Evolutionary conservation across 176 grass and related monocot genomes (phyloP).

Genomic region (Zea luxurians): DNA sequence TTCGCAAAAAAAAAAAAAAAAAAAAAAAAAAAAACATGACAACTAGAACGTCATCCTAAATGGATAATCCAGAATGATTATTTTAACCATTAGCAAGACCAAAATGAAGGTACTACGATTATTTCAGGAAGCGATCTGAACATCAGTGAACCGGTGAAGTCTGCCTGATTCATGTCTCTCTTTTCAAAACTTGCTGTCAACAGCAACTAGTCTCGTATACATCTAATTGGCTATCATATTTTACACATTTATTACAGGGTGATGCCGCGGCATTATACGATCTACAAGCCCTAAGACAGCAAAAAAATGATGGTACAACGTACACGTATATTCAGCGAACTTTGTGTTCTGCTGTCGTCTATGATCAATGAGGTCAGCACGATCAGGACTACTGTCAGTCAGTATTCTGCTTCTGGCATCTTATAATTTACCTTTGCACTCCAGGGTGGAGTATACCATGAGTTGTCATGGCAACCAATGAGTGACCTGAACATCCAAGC

Average conservation of each 20-base stretch:
- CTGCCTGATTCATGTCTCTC: slow-evolving; percentile 1
- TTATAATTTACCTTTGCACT: slow-evolving; percentile 1
- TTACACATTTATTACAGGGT: slow-evolving; percentile 40
- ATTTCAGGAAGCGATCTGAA: not conserved
- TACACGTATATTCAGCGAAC: slow-evolving; percentile 30
- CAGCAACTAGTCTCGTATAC: slow-evolving; percentile 34
- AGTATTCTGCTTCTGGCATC: slow-evolving; percentile 3
- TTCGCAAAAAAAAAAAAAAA: too few relatives aligned
- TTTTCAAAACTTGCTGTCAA: slow-evolving; percentile 30
- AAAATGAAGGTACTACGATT: not conserved
- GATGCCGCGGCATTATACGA: slow-evolving; percentile 18
- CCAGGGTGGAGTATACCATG: not conserved
- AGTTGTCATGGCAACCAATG: not conserved
- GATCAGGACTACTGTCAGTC: slow-evolving; percentile 7
- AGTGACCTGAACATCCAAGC: slow-evolving; percentile 14
- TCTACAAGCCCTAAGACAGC: slow-evolving; percentile 28
- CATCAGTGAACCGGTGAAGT: not conserved
- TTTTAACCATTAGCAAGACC: too few relatives aligned
- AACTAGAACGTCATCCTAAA: too few relatives aligned
- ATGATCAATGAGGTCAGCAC: slow-evolving; percentile 28
- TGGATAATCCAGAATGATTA: too few relatives aligned
- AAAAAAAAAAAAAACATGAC: too few relatives aligned
- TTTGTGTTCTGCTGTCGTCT: slow-evolving; percentile 11
- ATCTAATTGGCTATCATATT: slow-evolving; percentile 10
- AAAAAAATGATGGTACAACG: slow-evolving; percentile 28